A percentile compares a stretch with the other conserved stretches of the same genome.
Conservation (phyloP, 2,329 filamentous ascomycete species). For the Beauveria brongniartii region DNA sequence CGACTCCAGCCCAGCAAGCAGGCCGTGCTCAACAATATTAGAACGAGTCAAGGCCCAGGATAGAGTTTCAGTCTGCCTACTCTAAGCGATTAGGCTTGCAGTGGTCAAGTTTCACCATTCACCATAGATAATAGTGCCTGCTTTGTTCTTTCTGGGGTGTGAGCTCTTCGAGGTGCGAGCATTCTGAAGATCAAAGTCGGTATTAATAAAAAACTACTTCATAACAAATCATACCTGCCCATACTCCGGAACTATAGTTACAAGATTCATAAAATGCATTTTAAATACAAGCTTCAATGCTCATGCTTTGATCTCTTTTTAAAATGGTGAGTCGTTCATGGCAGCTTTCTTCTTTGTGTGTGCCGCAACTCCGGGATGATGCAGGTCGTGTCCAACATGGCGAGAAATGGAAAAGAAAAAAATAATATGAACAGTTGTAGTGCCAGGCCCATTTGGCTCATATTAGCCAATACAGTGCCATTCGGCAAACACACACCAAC, state of each 20-base stretch:
- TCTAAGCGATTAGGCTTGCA: not conserved
- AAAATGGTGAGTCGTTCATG: conserved; percentile 5
- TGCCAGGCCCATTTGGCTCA: too few relatives aligned
- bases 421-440: not conserved
- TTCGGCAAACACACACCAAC: conserved; percentile 90
- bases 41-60: conserved; percentile 2
- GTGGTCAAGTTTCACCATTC: too few relatives aligned
- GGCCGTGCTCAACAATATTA: not conserved
- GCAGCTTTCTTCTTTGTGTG: not conserved
- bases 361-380: conserved; percentile 9
- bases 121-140: too few relatives aligned
- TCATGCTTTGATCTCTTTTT: not conserved
- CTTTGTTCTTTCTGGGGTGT: too few relatives aligned
- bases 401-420: not conserved
- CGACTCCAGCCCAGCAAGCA: not conserved
- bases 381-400: conserved; percentile 7
- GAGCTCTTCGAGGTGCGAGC: too few relatives aligned
- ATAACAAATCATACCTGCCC: conserved; percentile 2
- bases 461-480: conserved; percentile 53
- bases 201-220: conserved; percentile 6
- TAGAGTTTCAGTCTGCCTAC: not conserved
- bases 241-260: conserved; percentile 9
- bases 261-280: conserved; percentile 8
- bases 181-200: not conserved
- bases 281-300: conserved; percentile 6